Percentiles rank a stretch among this genome's conserved stretches.
Conservation (phyloP, 768 basidiomycete species). For the Lentinus tigrinus region DNA sequence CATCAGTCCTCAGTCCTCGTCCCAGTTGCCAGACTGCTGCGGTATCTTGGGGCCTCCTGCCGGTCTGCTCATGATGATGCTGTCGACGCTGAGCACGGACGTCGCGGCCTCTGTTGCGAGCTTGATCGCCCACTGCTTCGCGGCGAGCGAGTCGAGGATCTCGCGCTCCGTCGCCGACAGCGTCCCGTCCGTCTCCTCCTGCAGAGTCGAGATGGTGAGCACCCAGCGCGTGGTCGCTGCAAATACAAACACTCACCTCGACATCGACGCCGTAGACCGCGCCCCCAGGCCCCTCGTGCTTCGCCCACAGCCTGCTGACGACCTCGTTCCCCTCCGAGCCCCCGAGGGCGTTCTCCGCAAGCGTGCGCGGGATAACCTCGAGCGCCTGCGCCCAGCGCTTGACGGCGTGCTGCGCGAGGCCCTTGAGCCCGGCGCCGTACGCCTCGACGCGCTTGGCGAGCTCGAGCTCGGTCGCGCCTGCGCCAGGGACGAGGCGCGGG, state of each 20-base stretch:
- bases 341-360: conserved; percentile 94
- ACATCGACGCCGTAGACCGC: conserved; percentile 85
- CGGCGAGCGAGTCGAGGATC: conserved; percentile 85
- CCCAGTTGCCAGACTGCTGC: conserved; percentile 87
- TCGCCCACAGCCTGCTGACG: conserved; percentile 84
- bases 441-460: conserved; percentile 80
- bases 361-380: conserved; percentile 88
- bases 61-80: conserved; percentile 97
- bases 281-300: conserved; percentile 76
- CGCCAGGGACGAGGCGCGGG: conserved; percentile 85
- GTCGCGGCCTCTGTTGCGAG: conserved; percentile 92
- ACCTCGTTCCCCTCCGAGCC: conserved; percentile 93
- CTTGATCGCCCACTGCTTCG: conserved; percentile 86
- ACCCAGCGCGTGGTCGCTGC: neutral
- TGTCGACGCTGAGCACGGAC: conserved; percentile 91
- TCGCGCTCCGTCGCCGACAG: conserved; percentile 57
- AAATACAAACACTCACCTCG: conserved; percentile 53
- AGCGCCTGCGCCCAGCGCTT: conserved; percentile 86
- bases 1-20: conserved; percentile 63
- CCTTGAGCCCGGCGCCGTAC: conserved; percentile 86
- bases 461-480: conserved; percentile 92
- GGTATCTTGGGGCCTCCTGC: conserved; percentile 86
- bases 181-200: conserved; percentile 82
- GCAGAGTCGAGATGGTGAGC: conserved; percentile 3
- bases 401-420: conserved; percentile 91